Evolutionary conservation across 768 basidiomycete genomes (phyloP), one percentile per base, ranked within the genome.

Genomic region (Mycena haematopus): DNA sequence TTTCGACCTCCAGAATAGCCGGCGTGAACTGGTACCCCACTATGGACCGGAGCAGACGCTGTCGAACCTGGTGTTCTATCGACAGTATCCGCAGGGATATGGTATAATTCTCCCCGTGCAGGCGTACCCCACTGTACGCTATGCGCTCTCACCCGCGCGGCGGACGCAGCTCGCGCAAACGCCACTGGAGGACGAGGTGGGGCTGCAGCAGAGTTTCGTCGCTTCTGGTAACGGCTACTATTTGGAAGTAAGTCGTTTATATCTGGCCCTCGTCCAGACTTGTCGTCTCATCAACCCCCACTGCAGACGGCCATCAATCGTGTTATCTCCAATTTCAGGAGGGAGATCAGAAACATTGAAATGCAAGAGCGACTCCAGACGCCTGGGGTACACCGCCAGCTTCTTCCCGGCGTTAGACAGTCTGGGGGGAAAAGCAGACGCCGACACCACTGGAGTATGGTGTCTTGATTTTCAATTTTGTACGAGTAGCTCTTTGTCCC

Each of bases 1-100:
- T 11, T 64, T 64, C 63, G 63, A 64, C 21, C 24, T 64, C 40
- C 63, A 64, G 53, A 64, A 64, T 49, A 55, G 53, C 31, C 21
- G 33, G 31, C 33, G 46, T 22, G 63, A 64, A 24, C 13, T 64
- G 4, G 53, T 60, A 2, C 63, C 63, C 2, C 63, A 64, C 27
- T 10, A 45, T 6, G 63, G 63, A 19, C 63, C 63, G 19, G 47
- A 33, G 13, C 58, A 59, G 47, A 64, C 63, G 11, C 24, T 64
- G n/a, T 64, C 63, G 49, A 64, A 64, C 25, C 25, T 64, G 42
- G 53, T 64, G 7, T 64, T 64, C 22, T 59, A 55, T 15, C 63
- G 63, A 9, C 52, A 47, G 47, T 59, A 64, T 21, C 22, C 53
- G 7, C 42, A 56, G 1, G 45, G 47, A 2, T 51, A 22, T 14